phyloP scores from a whole-genome alignment of 2,329 filamentous ascomycete genomes.

The Pyricularia sp. region DNA sequence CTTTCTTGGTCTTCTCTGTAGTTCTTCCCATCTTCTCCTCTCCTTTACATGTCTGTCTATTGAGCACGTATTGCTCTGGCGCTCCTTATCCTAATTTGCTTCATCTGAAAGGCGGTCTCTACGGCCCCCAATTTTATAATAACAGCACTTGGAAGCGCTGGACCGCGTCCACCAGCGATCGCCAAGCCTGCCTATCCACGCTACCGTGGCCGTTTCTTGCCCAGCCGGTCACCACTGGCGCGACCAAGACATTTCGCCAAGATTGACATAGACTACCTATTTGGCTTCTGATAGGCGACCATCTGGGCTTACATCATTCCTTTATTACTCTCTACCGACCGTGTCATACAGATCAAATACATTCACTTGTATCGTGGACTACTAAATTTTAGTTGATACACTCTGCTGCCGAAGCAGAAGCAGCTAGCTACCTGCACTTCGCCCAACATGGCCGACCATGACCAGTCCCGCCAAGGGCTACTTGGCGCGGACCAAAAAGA shows the following conservation, averaged over 20 bases:
- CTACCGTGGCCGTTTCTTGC: neutral
- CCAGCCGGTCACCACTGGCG: neutral
- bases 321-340: neutral
- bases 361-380: neutral
- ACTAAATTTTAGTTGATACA: neutral
- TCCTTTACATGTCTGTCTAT: neutral
- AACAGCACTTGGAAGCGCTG: constrained; percentile 3
- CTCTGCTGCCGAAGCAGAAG: too few species aligned
- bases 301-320: neutral
- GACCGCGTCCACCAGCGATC: constrained; percentile 1
- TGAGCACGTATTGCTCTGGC: neutral
- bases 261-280: neutral
- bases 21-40: neutral
- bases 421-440: neutral
- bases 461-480: constrained; percentile 2
- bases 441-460: neutral
- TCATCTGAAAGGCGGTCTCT: neutral
- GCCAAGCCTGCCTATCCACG: neutral
- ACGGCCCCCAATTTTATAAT: neutral
- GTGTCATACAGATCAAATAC: neutral
- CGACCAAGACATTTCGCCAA: neutral
- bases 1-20: neutral
- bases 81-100: neutral
- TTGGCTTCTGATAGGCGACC: neutral
- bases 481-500: neutral